These are phyloP conservation scores for Pythium graminicola DNA, from an alignment of 352 stramenopile genomes.

Conservation along the genomic window DNA sequence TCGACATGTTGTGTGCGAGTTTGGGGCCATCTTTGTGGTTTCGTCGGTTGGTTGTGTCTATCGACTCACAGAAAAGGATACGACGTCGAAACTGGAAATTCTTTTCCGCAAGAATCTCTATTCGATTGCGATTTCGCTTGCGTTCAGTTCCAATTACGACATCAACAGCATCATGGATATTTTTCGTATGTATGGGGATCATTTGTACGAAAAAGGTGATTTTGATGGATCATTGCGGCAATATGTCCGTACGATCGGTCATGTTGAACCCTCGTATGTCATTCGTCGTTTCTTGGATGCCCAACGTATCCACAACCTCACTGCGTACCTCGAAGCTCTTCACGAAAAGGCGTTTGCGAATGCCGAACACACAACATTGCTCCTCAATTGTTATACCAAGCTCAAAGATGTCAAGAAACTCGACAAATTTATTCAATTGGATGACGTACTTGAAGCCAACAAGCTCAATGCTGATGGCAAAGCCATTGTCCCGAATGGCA, in stretches of 20 bases:
- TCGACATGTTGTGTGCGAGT: conserved; percentile 79
- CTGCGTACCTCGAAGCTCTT: conserved; percentile 93
- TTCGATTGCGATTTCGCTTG: conserved; percentile 96
- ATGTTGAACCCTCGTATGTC: conserved; percentile 97
- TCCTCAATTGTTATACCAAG: conserved; percentile 95
- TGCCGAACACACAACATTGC: conserved; percentile 89
- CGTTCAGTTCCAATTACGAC: conserved; percentile 92
- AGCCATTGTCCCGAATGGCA: background rate
- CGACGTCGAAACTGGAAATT: conserved; percentile 94
- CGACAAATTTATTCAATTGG: conserved; percentile 87
- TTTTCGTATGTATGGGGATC: conserved; percentile 95
- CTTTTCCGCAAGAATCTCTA: conserved; percentile 97
- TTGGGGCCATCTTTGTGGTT: conserved; percentile 83
- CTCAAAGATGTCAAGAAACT: conserved; percentile 92
- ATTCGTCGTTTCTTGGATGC: conserved; percentile 97
- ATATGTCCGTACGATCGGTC: conserved; percentile 95
- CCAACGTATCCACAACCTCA: conserved; percentile 95
- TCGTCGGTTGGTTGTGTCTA: conserved; percentile 87
- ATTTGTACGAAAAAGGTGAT: conserved; percentile 97
- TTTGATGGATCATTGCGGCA: conserved; percentile 95
- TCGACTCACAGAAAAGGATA: conserved; percentile 92
- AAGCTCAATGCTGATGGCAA: conserved; percentile 17
- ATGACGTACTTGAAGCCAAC: conserved; percentile 51
- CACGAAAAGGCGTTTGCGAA: conserved; percentile 90
- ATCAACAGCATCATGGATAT: conserved; percentile 96